Percentiles rank a stretch among this genome's conserved stretches.
These are phyloP conservation scores for Entoloma clypeatum DNA, from an alignment of 1,284 basidiomycete genomes.

Conservation along the genomic window DNA sequence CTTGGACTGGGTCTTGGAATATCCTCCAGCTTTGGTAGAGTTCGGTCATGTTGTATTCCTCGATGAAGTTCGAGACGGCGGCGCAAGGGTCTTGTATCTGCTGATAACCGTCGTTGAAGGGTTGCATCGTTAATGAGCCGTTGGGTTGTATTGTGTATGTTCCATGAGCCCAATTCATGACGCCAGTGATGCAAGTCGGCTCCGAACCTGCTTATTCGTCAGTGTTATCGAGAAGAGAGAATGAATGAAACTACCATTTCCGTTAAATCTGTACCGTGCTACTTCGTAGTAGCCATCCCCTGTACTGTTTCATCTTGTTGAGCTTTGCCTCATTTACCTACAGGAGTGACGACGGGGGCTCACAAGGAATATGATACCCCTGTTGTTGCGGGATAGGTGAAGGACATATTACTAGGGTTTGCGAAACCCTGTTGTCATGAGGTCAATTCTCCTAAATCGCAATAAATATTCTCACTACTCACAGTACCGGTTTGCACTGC, in stretches of 20 bases:
- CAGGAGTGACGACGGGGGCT: conserved; percentile 29
- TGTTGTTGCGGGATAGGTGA: conserved; percentile 77
- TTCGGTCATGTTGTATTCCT: conserved; percentile 73
- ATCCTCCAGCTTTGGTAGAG: conserved; percentile 55
- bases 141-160: conserved; percentile 64
- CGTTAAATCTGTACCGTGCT: conserved; percentile 80
- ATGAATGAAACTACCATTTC: conserved; percentile 57
- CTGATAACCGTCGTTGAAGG: conserved; percentile 82
- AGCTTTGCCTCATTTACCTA: conserved; percentile 6
- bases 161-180: conserved; percentile 87
- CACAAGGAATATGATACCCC: conserved; percentile 89
- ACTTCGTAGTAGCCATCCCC: conserved; percentile 79
- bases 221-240: not conserved
- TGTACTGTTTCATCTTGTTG: conserved; percentile 39
- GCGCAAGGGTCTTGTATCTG: conserved; percentile 91
- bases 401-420: conserved; percentile 74
- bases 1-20: conserved; percentile 49
- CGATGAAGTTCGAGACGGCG: conserved; percentile 79
- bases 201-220: conserved; percentile 57
- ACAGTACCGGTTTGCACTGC: conserved; percentile 81
- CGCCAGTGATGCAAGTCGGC: conserved; percentile 80
- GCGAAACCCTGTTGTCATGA: conserved; percentile 63
- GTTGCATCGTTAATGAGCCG: conserved; percentile 70
- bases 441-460: conserved; percentile 5
- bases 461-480: conserved; percentile 34